Evolutionary conservation across 1,284 basidiomycete species (phyloP).

Genomic region (Cryptococcus sp.): DNA sequence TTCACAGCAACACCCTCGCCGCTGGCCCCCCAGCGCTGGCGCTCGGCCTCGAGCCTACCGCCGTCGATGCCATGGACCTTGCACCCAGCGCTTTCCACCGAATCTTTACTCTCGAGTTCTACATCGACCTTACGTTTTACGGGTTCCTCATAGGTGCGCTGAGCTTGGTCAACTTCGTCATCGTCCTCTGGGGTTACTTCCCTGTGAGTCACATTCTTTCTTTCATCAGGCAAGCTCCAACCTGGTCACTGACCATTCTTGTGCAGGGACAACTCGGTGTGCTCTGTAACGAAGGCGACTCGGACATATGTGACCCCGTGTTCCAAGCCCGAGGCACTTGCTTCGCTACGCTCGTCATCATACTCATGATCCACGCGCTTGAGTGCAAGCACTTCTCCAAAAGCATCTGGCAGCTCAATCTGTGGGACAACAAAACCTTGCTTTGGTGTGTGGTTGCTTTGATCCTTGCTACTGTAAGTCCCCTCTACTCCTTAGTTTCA

Average conservation of each 20-base stretch:
- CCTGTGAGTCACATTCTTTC: constrained; percentile 16
- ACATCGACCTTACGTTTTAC: constrained; percentile 61
- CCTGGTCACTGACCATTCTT: not conserved
- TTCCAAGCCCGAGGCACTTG: constrained; percentile 59
- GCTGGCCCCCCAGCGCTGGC: constrained; percentile 60
- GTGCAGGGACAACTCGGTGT: constrained; percentile 53
- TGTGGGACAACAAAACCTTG: constrained; percentile 57
- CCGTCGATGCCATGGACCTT: constrained; percentile 59
- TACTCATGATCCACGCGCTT: constrained; percentile 50
- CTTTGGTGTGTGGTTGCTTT: constrained; percentile 53
- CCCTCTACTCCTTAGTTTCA: not conserved
- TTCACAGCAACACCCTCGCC: constrained; percentile 49
- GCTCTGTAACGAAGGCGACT: constrained; percentile 54
- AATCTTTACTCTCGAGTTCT: constrained; percentile 57
- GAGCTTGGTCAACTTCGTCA: constrained; percentile 56
- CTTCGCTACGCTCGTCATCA: constrained; percentile 58
- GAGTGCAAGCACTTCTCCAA: constrained; percentile 50
- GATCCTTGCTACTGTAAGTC: constrained; percentile 32
- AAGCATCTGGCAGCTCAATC: constrained; percentile 54
- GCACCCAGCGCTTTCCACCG: constrained; percentile 56
- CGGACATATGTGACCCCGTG: constrained; percentile 43
- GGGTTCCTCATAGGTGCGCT: constrained; percentile 62
- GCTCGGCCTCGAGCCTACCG: constrained; percentile 60
- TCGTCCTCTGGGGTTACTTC: constrained; percentile 57
- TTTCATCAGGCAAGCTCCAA: not conserved